phyloP scores from a whole-genome alignment of 768 basidiomycete species.

The Pleurotus djamor region DNA sequence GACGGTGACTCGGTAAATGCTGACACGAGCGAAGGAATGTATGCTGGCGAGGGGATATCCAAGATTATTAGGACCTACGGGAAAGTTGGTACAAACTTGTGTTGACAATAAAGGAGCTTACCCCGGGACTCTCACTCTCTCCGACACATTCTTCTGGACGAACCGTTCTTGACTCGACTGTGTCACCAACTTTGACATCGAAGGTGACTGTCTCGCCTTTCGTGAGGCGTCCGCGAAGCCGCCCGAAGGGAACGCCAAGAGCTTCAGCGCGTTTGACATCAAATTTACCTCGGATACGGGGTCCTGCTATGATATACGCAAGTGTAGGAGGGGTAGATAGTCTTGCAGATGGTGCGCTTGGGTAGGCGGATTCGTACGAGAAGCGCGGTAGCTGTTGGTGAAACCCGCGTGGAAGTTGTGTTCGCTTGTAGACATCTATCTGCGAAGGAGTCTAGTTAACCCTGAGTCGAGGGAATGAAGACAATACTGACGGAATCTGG shows the following conservation, averaged over 20 bases:
- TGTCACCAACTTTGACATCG: slow-evolving; percentile 40
- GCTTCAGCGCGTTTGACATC: slow-evolving; percentile 59
- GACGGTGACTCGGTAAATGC: slow-evolving; percentile 45
- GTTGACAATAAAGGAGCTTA: slow-evolving; percentile 18
- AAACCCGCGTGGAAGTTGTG: slow-evolving; percentile 29
- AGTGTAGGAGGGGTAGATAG: slow-evolving; percentile 30
- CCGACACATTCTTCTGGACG: slow-evolving; percentile 60
- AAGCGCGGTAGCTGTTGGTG: slow-evolving; percentile 35
- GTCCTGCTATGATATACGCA: slow-evolving; percentile 52
- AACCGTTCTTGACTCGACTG: slow-evolving; percentile 42
- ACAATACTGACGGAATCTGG: slow-evolving; percentile 4
- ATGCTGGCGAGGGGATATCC: slow-evolving; percentile 63
- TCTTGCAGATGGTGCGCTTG: slow-evolving; percentile 11
- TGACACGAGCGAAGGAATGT: slow-evolving; percentile 50
- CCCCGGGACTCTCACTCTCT: slow-evolving; percentile 47
- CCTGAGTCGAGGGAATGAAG: slow-evolving; percentile 1
- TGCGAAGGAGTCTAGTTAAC: slow-evolving; percentile 6
- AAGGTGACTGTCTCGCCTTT: slow-evolving; percentile 64
- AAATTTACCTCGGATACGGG: slow-evolving; percentile 67
- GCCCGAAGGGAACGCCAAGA: slow-evolving; percentile 63
- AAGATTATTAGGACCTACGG: slow-evolving; percentile 62
- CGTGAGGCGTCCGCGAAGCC: slow-evolving; percentile 56
- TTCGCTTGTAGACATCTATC: slow-evolving; percentile 26
- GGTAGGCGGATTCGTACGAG: slow-evolving; percentile 12
- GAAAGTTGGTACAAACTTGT: neutral